These are phyloP conservation scores for Salix exigua DNA, from an alignment of 345 rosid genomes.

Conservation along the genomic window DNA sequence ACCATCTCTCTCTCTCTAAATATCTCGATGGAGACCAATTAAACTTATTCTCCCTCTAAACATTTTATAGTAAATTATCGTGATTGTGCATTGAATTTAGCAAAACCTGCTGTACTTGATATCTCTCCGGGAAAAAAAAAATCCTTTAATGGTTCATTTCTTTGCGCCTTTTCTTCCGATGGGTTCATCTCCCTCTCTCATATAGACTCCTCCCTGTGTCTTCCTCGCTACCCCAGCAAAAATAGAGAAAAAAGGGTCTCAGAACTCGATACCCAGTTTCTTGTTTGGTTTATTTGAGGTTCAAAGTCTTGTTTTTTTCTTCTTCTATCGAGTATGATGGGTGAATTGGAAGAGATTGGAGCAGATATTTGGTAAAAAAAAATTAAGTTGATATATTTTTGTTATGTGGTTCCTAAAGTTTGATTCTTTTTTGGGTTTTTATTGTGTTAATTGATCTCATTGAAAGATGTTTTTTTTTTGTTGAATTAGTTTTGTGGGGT, in stretches of 20 bases:
- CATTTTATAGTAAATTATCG: not conserved
- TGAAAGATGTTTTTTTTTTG: not conserved
- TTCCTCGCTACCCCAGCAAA: not conserved
- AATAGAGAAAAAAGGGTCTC: not conserved
- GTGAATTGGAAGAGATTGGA: constrained; percentile 48
- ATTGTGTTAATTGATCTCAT: not conserved
- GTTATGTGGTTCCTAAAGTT: not conserved
- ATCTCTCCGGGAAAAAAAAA: not conserved
- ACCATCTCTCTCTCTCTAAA: not conserved
- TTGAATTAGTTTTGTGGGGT: not conserved
- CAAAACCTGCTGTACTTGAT: not conserved
- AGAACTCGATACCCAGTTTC: not conserved
- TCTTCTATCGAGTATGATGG: constrained; percentile 21
- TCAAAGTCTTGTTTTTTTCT: not conserved
- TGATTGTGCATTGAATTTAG: constrained; percentile 7
- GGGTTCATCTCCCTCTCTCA: not conserved
- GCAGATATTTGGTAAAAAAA: constrained; percentile 41
- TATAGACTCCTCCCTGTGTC: not conserved
- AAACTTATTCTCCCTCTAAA: not conserved
- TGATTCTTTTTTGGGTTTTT: not conserved
- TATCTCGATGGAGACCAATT: not conserved
- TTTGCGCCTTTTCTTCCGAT: not conserved
- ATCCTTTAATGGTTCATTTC: not conserved
- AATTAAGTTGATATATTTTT: not conserved
- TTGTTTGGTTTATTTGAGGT: not conserved